phyloP scores from a whole-genome alignment of 495 filamentous ascomycete genomes.

The Corynascus novoguineensis region DNA sequence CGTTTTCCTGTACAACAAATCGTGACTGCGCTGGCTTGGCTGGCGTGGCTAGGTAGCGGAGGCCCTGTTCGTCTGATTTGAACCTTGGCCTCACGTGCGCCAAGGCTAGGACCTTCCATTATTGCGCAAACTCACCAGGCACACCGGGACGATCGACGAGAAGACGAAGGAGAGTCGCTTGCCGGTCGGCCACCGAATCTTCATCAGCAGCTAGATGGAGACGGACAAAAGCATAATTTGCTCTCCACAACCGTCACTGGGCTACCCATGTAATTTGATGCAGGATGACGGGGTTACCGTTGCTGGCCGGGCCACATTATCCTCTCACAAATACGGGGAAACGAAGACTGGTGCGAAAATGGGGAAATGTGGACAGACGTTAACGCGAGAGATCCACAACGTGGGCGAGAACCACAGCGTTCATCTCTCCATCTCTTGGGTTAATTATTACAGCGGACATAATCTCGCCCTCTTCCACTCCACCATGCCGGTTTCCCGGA shows the following conservation, averaged over 20 bases:
- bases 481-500: background rate
- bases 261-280: background rate
- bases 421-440: conserved; percentile 1
- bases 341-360: too few relatives aligned
- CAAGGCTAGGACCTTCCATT: background rate
- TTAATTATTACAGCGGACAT: background rate
- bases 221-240: background rate
- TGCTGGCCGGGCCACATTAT: too few relatives aligned
- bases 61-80: background rate
- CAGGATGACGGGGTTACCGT: too few relatives aligned
- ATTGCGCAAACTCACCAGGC: background rate
- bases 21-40: too few relatives aligned
- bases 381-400: background rate
- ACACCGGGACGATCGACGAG: too few relatives aligned
- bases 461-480: background rate
- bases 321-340: too few relatives aligned
- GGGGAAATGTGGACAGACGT: conserved; percentile 3
- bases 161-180: too few relatives aligned
- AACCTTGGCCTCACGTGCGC: background rate
- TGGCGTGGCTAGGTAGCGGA: too few relatives aligned
- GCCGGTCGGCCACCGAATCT: too few relatives aligned
- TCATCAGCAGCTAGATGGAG: background rate
- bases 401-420: background rate
- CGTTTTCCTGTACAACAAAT: background rate
- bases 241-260: background rate